Base-by-base conservation (phyloP, 768 basidiomycete species). In the Leucosporidium creatinivorum region DNA sequence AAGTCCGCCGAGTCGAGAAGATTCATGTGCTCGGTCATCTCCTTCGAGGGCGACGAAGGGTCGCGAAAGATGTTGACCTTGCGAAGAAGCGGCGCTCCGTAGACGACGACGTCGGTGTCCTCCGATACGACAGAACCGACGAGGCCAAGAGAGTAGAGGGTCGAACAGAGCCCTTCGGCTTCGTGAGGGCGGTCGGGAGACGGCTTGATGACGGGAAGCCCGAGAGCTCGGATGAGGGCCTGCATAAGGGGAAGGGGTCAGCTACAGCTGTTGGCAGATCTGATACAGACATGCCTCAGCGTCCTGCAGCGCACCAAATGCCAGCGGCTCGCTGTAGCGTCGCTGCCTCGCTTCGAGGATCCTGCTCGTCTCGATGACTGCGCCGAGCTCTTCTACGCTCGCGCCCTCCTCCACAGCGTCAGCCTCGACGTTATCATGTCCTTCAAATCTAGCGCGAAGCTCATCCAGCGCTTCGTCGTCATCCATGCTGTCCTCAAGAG, bases 31-130 rank as follows among this genome's bases (percentile, higher is more conserved):
- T 44, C 3, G 8, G 39, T 44, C 8, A 44, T 13, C 39, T 44
- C 39, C 8, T 3, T 17, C 39, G 39, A 44, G 26, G 15, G 33
- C 36, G 18, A 31, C 12, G 39, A 44, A 44, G 7, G 25, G 17
- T 47, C 3, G 28, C 26, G 56, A 9, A 6, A 4, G 10, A 58
- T 61, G 1, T 39, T 49, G 39, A 69, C 21, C 13, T 48, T 23
- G 17, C 65, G 64, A 1, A 72, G 26, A 21, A 63, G 30, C 4
- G 65, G 63, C 4, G 71, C 71, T 21, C 64, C 65, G 52, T 69
- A 72, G 1, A 67, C 67, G 4, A 39, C 31, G 33, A 67, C 68
- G 61, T 72, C 71, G 23, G 65, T 67, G 62, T 72, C 71, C 19
- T 72, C 71, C 30, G 62, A 64, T 5, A 64, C 60, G 65, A 72